Base-by-base conservation (phyloP, 345 rosid species). In the Heritiera littoralis region DNA sequence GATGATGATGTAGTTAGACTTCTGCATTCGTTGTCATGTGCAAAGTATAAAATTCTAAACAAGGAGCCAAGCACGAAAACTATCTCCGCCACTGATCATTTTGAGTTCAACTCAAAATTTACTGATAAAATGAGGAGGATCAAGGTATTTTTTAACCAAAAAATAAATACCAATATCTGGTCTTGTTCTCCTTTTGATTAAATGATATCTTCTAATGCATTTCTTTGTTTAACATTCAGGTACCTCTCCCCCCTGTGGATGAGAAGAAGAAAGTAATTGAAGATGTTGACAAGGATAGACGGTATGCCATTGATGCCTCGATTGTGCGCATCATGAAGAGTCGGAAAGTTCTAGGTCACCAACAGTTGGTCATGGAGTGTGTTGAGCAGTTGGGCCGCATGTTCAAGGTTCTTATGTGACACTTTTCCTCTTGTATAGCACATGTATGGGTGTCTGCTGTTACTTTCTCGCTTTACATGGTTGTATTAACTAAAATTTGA, bases 281-380 rank as follows among this genome's bases (percentile, higher is more conserved):
- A 86, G 94, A 92, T 69, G 92, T 92, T 40, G 90, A 90, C 68
- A 92, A 92, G 78, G 96, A 87, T 77, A 83, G 94, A 70, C 86
- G 92, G 48, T 88, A 88, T 87, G 94, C 92, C 3, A 89, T 92
- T 74, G 96, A 92, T 79, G 96, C 96, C 35, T 86, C 93, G 0
- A 87, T 92, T 73, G 96, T 92, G 14, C 91, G 96, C 72, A 90
- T 90, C 77, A 92, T 92, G 96, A 92, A 92, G 87, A 88, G 93
- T 66, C 68, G 91, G 60, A 92, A 92, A 81, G 86, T 88, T 63
- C 80, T 89, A 77, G 86, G 88, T 18, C 89, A 92, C 77, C 93
- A 88, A 52, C 89, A 85, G 28, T 74, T 92, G 81, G 92, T 90
- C 32, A 13, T 65, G 77, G 90, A 88, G 80, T 90, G 92, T 75